Evolutionary conservation across 768 basidiomycete genomes (phyloP).

Genomic region (Kwoniella dejecticola): DNA sequence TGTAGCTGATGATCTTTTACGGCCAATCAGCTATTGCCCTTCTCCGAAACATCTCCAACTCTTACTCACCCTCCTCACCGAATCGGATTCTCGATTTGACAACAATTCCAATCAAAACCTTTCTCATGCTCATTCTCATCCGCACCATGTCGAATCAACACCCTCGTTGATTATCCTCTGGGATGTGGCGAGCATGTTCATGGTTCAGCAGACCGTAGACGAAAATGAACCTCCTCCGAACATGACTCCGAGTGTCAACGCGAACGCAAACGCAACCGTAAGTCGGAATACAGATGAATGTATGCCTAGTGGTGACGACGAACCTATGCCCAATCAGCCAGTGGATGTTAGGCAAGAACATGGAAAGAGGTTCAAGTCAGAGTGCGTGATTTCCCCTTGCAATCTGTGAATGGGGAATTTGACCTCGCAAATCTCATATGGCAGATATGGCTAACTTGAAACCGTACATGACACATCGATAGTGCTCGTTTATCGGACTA

Average conservation of each 20-base stretch:
- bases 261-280: too few species aligned
- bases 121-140: too few species aligned
- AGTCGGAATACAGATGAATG: slow-evolving; percentile 6
- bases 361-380: slow-evolving; percentile 13
- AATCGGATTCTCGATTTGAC: neutral
- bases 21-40: slow-evolving; percentile 47
- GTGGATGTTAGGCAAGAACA: too few species aligned
- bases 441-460: neutral
- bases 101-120: neutral
- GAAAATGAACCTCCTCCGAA: slow-evolving; percentile 26
- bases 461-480: neutral
- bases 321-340: neutral
- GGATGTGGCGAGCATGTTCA: slow-evolving; percentile 39
- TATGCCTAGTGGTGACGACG: neutral
- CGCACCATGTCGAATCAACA: slow-evolving; percentile 12
- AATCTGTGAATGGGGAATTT: too few species aligned
- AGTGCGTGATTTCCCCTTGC: too few species aligned
- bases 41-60: slow-evolving; percentile 32
- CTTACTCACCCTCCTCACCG: slow-evolving; percentile 33
- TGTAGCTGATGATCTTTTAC: too few species aligned
- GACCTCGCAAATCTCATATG: neutral
- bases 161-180: slow-evolving; percentile 41
- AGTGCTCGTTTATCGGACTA: slow-evolving; percentile 39
- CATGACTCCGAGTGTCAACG: neutral
- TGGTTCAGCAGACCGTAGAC: slow-evolving; percentile 35